Percentiles rank a stretch among this genome's conserved stretches.
phyloP scores from a whole-genome alignment of 345 rosid genomes.

The Linum usitatissimum region DNA sequence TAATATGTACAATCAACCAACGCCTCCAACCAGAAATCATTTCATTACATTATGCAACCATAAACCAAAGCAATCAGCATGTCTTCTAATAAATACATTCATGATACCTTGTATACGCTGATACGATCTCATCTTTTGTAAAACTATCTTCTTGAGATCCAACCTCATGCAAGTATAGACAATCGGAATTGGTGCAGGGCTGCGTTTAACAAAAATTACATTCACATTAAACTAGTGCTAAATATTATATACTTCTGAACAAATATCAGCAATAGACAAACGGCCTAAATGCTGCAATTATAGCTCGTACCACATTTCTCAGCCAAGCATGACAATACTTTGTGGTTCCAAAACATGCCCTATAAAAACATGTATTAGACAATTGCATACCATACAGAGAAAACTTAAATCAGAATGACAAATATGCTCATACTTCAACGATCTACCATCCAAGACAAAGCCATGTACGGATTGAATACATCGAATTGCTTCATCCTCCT shows the following conservation, averaged over 20 bases:
- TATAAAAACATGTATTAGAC: constrained; percentile 20
- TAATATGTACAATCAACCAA: not conserved
- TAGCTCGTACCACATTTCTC: constrained; percentile 59
- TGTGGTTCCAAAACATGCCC: constrained; percentile 96
- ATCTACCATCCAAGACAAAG: constrained; percentile 73
- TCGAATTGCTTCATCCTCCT: constrained; percentile 84
- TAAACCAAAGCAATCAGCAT: not conserved
- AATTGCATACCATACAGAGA: constrained; percentile 8
- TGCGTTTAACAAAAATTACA: constrained; percentile 17
- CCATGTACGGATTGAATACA: constrained; percentile 92
- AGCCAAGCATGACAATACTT: constrained; percentile 98
- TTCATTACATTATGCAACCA: not conserved
- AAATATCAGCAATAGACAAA: not conserved
- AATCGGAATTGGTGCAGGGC: constrained; percentile 93
- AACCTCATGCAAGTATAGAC: constrained; percentile 87
- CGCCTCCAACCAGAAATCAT: not conserved
- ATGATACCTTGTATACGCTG: constrained; percentile 72
- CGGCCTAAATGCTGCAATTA: not conserved
- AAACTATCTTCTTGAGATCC: constrained; percentile 92
- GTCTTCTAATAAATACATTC: not conserved
- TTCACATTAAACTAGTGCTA: not conserved
- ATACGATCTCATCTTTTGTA: constrained; percentile 83
- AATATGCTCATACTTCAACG: constrained; percentile 40
- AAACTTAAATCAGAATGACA: not conserved
- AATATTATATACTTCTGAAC: constrained; percentile 6